Evolutionary conservation across 805 yeast genomes (phyloP), one percentile per base, ranked within the genome.

Genomic region (Starmera dryadoides): DNA sequence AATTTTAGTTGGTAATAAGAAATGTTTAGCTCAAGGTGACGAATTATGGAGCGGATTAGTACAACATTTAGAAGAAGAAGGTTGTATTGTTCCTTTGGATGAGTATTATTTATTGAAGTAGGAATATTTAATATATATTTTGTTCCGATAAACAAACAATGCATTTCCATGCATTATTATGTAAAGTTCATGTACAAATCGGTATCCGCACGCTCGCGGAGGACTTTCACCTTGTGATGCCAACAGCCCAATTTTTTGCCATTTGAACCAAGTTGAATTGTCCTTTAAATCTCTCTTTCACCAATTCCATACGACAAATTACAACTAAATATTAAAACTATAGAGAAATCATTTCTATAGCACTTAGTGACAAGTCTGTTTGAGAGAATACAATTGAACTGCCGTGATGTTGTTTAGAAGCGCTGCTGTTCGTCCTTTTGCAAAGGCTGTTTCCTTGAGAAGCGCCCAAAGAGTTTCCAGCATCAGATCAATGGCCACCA

Each of bases 1-100:
- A 33, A 66, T 80, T 34, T 63, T 81, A 3, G 62, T 77, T 30
- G 89, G 89, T n/a, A 77, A 81, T 50, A 59, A 72, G 30, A 66
- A 66, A 25, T 66, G 78, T 34, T 55, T 81, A 55, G 49, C 52
- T 23, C 49, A 52, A 6, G 75, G 79, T 6, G 72, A 68, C 42
- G 41, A 49, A 2, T 46, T 74, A 25, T 79, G 85, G 86, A 55
- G 55, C 7, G 69, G 68, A 31, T 75, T 76, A 48, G 58, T 77
- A 36, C 57, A 57, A 2, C 63, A 64, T 42, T 51, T 76, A 37
- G 56, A 60, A 25, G 52, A 42, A 8, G 63, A 66, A 34, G 25
- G 42, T 32, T 41, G 37, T 20, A 33, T 43, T 12, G 26, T 14
- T 8, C 23, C 30, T 9, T 43, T 36, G 30, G 35, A 38, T 10